Evolutionary conservation across 2,329 filamentous ascomycete species (phyloP).

Genomic region (Chaetoscypha palmicola): DNA sequence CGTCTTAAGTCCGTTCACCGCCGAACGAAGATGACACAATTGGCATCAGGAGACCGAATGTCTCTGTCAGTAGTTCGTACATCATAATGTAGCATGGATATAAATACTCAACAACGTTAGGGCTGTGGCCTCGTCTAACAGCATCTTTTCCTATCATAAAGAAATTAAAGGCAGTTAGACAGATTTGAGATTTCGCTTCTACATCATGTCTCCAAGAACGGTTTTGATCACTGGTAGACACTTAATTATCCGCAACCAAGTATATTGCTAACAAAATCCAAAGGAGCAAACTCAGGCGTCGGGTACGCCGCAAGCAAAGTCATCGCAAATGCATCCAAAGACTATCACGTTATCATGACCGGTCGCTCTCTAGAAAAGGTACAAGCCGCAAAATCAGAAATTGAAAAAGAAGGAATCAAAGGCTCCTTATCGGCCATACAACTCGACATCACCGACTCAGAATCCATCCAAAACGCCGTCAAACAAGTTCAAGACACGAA

Average conservation of each 20-base stretch:
- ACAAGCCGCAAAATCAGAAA: slow-evolving; percentile 14
- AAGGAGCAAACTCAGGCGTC: slow-evolving; percentile 37
- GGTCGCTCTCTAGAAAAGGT: slow-evolving; percentile 20
- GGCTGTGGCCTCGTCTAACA: no score
- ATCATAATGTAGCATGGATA: no score
- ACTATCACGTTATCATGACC: slow-evolving; percentile 24
- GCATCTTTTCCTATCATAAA: no score
- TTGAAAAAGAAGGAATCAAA: slow-evolving; percentile 13
- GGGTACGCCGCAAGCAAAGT: slow-evolving; percentile 32
- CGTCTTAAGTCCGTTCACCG: no score
- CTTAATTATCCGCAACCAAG: background rate
- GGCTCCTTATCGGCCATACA: slow-evolving; percentile 15
- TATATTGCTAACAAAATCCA: slow-evolving; percentile 24
- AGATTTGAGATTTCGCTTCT: no score
- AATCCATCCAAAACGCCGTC: slow-evolving; percentile 7
- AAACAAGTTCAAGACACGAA: slow-evolving; percentile 9
- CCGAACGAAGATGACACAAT: no score
- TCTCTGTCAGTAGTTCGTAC: no score
- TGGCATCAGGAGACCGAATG: no score
- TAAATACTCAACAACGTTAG: no score
- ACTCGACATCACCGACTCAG: slow-evolving; percentile 16
- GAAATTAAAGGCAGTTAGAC: no score
- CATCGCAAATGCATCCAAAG: slow-evolving; percentile 3
- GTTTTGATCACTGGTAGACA: slow-evolving; percentile 14
- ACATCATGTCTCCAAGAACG: background rate